Evolutionary conservation across 768 basidiomycete species (phyloP), one percentile per base, ranked within the genome.

Genomic region (Trametes gibbosa): DNA sequence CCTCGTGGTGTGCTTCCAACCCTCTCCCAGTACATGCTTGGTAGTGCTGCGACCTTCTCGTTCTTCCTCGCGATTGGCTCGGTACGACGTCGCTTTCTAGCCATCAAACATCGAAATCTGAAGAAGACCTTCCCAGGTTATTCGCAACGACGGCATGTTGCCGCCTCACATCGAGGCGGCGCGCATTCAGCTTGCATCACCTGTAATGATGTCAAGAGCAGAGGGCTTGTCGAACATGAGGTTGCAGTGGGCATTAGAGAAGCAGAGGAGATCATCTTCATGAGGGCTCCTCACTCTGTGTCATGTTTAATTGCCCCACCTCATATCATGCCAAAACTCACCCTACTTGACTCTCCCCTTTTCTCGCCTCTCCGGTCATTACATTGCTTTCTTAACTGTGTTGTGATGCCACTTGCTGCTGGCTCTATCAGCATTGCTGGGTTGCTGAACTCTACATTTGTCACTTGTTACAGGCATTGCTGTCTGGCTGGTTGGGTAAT

Each of bases 61-160:
- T 98, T 98, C 78, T 98, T 98, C 86, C 86, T 98, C 61, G 84
- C 93, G 40, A 92, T 97, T 68, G 90, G 93, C 69, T 94, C 94
- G 29, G 94, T 95, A 69, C 67, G 85, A 69, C 4, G 39, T 24
- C 59, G 5, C 27, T 39, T 39, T 50, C 27, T 19, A 53, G 21
- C 46, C 50, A 10, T 21, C 42, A 27, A 40, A 16, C 57, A 40
- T 12, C 17, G 42, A 24, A 32, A 32, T 21, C 27, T 49, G 42
- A 49, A 24, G n/a, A 5, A 21, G 21, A 58, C 29, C 43, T 55
- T 21, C 55, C 16, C 56, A 95, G 94, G 94, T 96, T 32, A 96
- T 97, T 61, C 90, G 94, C 60, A 95, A 86, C 50, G 94, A 97
- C 59, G 76, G 78, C 12, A 61, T 79, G 14, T 61, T 87, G 25